A percentile compares a stretch with the other conserved stretches of the same genome.
Evolutionary conservation across 352 stramenopile genomes (phyloP).

Genomic region (Phytophthora crassamura): DNA sequence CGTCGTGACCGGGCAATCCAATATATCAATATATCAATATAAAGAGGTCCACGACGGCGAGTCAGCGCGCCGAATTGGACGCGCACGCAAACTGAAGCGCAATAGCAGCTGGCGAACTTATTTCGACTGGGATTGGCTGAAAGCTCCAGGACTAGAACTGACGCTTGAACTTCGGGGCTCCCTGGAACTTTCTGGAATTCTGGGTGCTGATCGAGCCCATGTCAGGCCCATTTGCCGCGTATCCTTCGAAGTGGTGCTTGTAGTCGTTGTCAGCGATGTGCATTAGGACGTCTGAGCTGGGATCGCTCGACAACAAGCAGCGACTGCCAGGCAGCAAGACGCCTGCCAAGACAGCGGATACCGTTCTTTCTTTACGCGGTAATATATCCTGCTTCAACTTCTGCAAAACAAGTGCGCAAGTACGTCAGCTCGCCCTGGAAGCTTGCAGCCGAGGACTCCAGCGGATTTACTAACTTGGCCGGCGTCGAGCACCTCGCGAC

Average conservation of each 20-base stretch:
- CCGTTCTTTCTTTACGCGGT: conserved; percentile 12
- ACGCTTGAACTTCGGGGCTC: conserved; percentile 18
- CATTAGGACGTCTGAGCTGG: no score
- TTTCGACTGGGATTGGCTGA: conserved; percentile 8
- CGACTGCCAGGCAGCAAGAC: no score
- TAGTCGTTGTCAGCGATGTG: no score
- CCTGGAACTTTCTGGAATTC: conserved; percentile 18
- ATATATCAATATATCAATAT: no score
- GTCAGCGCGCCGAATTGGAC: conserved; percentile 9
- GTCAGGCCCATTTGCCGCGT: no score
- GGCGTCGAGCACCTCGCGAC: no score
- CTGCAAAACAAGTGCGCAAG: conserved; percentile 19
- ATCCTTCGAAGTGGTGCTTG: no score
- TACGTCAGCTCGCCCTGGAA: conserved; percentile 19
- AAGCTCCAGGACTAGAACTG: conserved; percentile 22
- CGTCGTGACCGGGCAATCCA: background rate
- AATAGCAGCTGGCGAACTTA: conserved; percentile 31
- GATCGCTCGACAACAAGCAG: no score
- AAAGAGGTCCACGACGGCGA: conserved; percentile 18
- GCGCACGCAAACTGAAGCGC: conserved; percentile 33
- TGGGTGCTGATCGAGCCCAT: no score
- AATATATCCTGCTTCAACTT: conserved; percentile 33
- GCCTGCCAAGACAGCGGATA: no score
- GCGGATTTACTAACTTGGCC: no score
- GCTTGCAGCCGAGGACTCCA: no score